Evolutionary conservation across 257 asterid species (phyloP).

Genomic region (Salvia rosmarinus): DNA sequence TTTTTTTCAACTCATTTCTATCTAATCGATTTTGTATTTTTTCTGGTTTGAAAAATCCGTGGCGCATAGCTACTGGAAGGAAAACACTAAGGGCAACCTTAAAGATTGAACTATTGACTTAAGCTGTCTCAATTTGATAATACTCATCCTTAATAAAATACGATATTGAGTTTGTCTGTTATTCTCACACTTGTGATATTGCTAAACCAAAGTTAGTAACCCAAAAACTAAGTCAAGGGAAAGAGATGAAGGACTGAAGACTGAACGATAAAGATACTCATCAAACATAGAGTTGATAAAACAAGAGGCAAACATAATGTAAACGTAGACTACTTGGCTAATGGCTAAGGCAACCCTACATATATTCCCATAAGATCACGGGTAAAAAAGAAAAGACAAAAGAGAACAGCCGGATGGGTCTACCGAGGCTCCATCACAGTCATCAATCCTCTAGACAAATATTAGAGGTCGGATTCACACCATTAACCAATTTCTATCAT

Average conservation of each 20-base stretch:
- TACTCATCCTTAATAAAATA: background rate
- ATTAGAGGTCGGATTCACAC: background rate
- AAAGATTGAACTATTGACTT: background rate
- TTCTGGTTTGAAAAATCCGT: background rate
- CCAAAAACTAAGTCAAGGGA: background rate
- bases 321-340: background rate
- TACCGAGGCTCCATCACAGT: too few relatives aligned
- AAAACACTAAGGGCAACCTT: background rate
- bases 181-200: background rate
- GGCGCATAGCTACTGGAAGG: background rate
- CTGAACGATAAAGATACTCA: background rate
- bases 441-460: background rate
- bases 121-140: background rate
- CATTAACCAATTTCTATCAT: conserved; percentile 3
- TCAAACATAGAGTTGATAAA: background rate
- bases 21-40: too few relatives aligned
- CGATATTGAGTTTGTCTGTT: background rate
- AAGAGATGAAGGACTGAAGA: background rate
- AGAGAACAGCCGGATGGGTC: background rate
- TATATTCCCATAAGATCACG: background rate
- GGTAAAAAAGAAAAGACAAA: background rate
- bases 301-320: background rate
- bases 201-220: background rate
- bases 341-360: background rate
- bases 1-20: too few relatives aligned